Percentiles rank a stretch among this genome's conserved stretches.
Evolutionary conservation across 176 grass and related monocot species (phyloP).

Genomic region (Oryza glaberrima): DNA sequence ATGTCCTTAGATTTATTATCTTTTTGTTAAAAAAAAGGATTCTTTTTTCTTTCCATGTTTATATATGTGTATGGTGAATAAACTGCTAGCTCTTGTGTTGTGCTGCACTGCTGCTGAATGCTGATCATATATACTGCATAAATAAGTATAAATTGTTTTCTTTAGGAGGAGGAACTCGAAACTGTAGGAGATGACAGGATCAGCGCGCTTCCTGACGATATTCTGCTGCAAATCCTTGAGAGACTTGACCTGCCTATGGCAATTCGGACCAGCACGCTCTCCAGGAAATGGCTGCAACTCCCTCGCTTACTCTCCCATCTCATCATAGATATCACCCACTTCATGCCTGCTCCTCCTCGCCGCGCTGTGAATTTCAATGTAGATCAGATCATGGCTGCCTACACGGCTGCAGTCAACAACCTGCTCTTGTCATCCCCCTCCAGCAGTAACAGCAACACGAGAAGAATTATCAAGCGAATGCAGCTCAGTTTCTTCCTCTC

Average conservation of each 20-base stretch:
- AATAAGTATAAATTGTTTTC: too few species aligned
- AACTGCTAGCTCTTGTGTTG: too few species aligned
- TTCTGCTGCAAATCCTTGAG: background rate
- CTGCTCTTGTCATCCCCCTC: background rate
- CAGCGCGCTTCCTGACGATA: background rate
- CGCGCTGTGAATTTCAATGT: background rate
- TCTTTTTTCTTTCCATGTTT: too few species aligned
- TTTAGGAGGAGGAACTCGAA: too few species aligned
- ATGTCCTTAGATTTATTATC: too few species aligned
- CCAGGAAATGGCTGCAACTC: background rate
- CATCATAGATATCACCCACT: background rate
- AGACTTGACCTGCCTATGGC: background rate
- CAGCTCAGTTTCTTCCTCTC: constrained; percentile 1
- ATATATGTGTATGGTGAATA: too few species aligned
- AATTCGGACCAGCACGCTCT: background rate
- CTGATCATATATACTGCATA: too few species aligned
- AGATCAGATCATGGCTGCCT: background rate
- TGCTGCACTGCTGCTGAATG: too few species aligned
- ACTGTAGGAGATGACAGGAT: background rate
- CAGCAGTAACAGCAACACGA: too few species aligned
- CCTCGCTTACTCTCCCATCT: background rate
- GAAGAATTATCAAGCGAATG: background rate
- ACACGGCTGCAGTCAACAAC: background rate
- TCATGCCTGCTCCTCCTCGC: background rate
- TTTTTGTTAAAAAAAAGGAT: too few species aligned